Evolutionary conservation across 495 filamentous ascomycete species (phyloP), one percentile per base, ranked within the genome.

Genomic region (Talaromyces trachyspermus): DNA sequence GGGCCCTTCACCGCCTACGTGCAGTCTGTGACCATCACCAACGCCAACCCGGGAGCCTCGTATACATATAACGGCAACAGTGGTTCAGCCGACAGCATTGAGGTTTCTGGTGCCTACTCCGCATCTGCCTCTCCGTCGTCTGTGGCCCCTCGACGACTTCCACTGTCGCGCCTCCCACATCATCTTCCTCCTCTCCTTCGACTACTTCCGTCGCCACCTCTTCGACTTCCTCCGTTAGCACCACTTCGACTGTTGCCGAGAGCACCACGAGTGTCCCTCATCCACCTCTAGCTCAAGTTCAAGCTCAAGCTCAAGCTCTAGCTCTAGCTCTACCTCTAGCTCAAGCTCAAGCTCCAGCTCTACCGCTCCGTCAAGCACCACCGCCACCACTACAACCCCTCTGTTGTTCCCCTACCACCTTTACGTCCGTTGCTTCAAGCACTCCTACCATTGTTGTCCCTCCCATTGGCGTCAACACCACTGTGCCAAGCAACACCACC

Each of bases 1-100:
- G 81, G 64, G 3, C 85, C 86, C 6, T 90, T 77, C 68, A 79
- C 70, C 54, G 87, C 88, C 80, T 80, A 71, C 55, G 76, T 92
- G 37, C 62, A 67, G 59, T 67, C 65, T 15, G 59, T 70, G 15
- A 59, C 57, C n/a, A 56, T 70, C 36, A 58, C 45, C 24, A 67
- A 68, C 51, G 57, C 56, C 43, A 66, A 63, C 52, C 68, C 69
- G 3, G 65, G 58, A 22, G 30, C 40, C 2, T 46, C 47, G 24
- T 71, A 73, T 53, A 57, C 57, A 47, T 70, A 64, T 45, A 52
- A 54, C 35, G 68, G 69, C 53, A 62, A 63, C 49, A 61, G 52
- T 18, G 68, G 68, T 30, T 54, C 48, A 32, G 62, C 42, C 46
- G 19, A 55, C 36, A 67, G 66, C 58, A 71, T 70, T 53, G 60